Evolutionary conservation across 805 yeast species (phyloP).

Genomic region (Lipomyces sp.): DNA sequence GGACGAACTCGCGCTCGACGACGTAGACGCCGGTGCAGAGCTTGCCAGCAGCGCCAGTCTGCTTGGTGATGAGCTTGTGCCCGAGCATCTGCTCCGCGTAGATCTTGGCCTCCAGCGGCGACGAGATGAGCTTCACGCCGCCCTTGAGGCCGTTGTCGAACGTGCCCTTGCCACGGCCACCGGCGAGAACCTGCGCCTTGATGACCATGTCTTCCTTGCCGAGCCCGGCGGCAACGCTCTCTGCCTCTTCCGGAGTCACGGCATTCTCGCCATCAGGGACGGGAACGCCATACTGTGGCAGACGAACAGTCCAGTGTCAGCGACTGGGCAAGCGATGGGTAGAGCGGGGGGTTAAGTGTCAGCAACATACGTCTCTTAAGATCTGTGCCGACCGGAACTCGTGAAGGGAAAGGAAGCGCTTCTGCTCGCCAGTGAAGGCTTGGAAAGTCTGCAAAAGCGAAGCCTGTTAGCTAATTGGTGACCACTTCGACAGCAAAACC

Average conservation of each 20-base stretch:
- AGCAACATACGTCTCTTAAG: conserved; percentile 46
- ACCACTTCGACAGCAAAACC: too few relatives aligned
- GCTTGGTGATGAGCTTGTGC: conserved; percentile 94
- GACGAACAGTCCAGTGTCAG: too few relatives aligned
- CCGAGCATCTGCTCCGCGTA: conserved; percentile 85
- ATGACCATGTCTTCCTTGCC: conserved; percentile 77
- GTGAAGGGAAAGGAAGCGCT: conserved; percentile 83
- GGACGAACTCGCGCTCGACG: conserved; percentile 90
- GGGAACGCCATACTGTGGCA: conserved; percentile 71
- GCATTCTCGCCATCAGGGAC: conserved; percentile 93
- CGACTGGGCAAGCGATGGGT: too few relatives aligned
- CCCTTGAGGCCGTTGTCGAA: conserved; percentile 94
- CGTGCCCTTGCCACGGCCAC: conserved; percentile 99
- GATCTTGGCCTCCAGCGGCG: conserved; percentile 82
- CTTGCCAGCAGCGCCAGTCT: conserved; percentile 96
- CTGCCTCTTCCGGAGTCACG: conserved; percentile 84
- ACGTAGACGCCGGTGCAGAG: conserved; percentile 94
- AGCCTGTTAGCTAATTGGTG: too few relatives aligned
- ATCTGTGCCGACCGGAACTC: conserved; percentile 94
- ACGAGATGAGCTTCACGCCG: conserved; percentile 86
- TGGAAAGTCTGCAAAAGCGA: too few relatives aligned
- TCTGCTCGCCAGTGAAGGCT: conserved; percentile 29
- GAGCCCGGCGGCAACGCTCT: conserved; percentile 70
- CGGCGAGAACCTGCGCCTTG: conserved; percentile 98
- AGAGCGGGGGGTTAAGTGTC: too few relatives aligned